Evolutionary conservation across 805 yeast species (phyloP), one percentile per base, ranked within the genome.

Genomic region (Millerago galiae): DNA sequence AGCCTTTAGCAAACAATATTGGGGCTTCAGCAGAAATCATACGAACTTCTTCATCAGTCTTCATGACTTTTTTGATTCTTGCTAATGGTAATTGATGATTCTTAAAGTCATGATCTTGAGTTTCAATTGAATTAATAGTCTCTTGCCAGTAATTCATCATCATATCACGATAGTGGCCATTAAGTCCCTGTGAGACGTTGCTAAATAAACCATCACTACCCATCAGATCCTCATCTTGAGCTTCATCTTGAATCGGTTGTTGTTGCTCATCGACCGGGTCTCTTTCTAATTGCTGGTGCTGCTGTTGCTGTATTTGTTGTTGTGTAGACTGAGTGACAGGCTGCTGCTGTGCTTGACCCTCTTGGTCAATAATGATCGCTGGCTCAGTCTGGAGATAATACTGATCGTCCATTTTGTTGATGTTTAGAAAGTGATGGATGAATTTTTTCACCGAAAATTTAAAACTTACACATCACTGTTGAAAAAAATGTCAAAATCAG

Each of bases 11-110:
- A 67, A 93, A 93, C 46, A 93, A 65, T 28, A 93, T 89, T 2
- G 99, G 99, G 1, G 98, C 98, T 66, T 93, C 99, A 3, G 99
- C 98, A 49, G 93, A 80, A 44, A 93, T 93, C 99, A 93, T 93
- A 50, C 89, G 77, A 32, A 93, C 98, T 50, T 91, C 97, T 59
- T 88, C 95, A 60, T 91, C 98, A 0, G 97, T 90, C 61, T 91
- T 91, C 98, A 91, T 91, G 33, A 91, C 97, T 62, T 91, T 91
- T 59, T 93, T 91, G 55, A 93, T 93, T 53, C 99, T 74, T 5
- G 99, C 99, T 42, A 93, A 70, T 14, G 99, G 99, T 48, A 93
- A 69, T 49, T 90, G 96, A 60, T 93, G 97, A 51, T 87, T 85
- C 61, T 88, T 90, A 67, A 91, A 93, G 60, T 87, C 95, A 58